Evolutionary conservation across 2,329 filamentous ascomycete genomes (phyloP), one percentile per base, ranked within the genome.

Genomic region (Ophiostoma sp.): DNA sequence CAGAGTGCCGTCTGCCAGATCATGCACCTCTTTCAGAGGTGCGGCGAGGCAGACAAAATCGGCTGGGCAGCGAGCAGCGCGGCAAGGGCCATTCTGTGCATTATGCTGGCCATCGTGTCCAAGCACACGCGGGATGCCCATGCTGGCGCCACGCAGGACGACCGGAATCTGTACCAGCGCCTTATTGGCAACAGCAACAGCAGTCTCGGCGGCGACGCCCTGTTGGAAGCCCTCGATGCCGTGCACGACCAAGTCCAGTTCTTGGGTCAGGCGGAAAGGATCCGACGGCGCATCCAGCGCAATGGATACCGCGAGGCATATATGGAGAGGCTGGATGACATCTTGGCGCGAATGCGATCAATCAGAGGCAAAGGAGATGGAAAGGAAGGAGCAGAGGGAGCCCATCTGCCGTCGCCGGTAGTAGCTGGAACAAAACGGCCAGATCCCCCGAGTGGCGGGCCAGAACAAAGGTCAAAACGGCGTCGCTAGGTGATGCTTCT

Each of bases 81-180:
- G 4, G 83, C 82, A 2, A 80, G 79, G 3, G 79, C 82, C 0
- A 79, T 87, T 1, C 76, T 86, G 0, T 81, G 80, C 73, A 83
- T 86, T 65, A 79, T 87, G 31, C 76, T 78, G 48, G 76, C 78
- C 20, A 80, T 86, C 2, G 80, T 82, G 13, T 71, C 74, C n/a
- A 69, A 71, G 5, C 75, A 77, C 60, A 80, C 79, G 39, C 80
- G 81, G 73, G 80, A 84, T 71, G 74, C 77, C 20, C 78, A 79
- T 36, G 72, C 74, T 0, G 75, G 75, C 2, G 69, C 74, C 1
- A 75, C 73, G 1, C 76, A 76, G n/a, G 73, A 75, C 33, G 79
- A 82, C 41, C 78, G 80, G 5, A 84, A 85, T 71, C 78, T 86
- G 10, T 87, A 84, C 76, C 75, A 79, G 60, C 77, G 79, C 20